Base-by-base conservation (phyloP, 139 green algal genomes). In the Picocystis salinarum region DNA sequence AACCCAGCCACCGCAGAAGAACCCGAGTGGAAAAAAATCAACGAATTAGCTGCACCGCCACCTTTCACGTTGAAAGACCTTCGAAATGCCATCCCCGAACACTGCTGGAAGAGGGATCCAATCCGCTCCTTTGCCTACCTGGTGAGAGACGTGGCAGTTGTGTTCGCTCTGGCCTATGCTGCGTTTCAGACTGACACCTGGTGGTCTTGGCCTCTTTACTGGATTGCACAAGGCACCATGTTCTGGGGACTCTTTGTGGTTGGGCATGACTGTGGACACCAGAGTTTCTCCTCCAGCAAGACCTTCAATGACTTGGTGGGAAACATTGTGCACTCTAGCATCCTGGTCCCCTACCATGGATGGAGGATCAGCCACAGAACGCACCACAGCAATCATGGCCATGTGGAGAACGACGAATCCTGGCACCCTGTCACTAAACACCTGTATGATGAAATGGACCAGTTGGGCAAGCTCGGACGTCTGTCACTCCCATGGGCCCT, bases 211-310 rank as follows among this genome's bases (percentile, higher is more conserved):
- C 83, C 83, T 2, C 33, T 86, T 3, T 94, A 94, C 71, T 94
- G 81, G 81, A 22, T 92, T 18, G 81, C 81, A 3, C 82, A 93
- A 61, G 83, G 83, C 28, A 94, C 83, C 62, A 94, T 94, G 83
- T 94, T 94, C 68, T 94, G 83, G 83, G 83, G 83, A 3, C 75
- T 94, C 4, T 94, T 94, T 36, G 83, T 94, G 3, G 73, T 93
- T 4, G 83, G 83, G 28, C 83, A 94, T 49, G 83, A 94, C 71
- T 93, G 83, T 61, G 83, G 83, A 19, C 83, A 94, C 66, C 68
- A 82, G 58, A 81, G 63, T 50, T 94, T 94, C 69, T 76, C 55
- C 53, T 81, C 73, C 71, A 93, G 79, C 73, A 83, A 84, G 52
- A 30, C 40, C 4, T 48, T 94, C 31, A 94, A 94, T 52, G 73